Conservation (phyloP, 2,329 filamentous ascomycete species). For the Colletotrichum sp. region DNA sequence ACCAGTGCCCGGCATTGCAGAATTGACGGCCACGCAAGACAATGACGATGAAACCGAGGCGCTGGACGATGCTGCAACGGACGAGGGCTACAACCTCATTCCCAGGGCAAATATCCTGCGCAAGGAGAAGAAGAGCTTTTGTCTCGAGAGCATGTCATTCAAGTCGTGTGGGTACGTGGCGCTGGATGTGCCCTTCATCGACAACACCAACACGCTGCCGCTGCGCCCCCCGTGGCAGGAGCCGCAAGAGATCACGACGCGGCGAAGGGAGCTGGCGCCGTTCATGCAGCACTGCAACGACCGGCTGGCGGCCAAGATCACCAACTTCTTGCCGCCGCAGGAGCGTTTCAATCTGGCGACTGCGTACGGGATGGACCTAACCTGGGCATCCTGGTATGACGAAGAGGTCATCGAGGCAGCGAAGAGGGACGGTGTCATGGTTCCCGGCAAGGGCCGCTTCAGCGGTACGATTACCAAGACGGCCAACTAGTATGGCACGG, state of each 20-base stretch:
- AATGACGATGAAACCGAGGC: background rate
- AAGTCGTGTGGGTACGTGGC: constrained; percentile 67
- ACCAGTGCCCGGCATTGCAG: constrained; percentile 36
- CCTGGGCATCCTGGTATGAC: constrained; percentile 42
- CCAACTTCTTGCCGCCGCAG: constrained; percentile 28
- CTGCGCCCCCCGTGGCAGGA: constrained; percentile 16
- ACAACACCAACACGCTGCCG: constrained; percentile 39
- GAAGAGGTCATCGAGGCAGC: constrained; percentile 34
- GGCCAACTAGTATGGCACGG: background rate
- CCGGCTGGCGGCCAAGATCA: constrained; percentile 38
- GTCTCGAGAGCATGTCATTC: constrained; percentile 50
- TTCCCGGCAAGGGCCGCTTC: constrained; percentile 44
- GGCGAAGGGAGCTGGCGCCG: constrained; percentile 16
- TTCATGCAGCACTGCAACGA: constrained; percentile 42
- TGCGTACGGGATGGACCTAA: constrained; percentile 38
- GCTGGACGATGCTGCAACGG: background rate
- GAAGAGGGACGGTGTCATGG: constrained; percentile 35
- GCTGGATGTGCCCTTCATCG: constrained; percentile 39
- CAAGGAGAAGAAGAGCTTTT: constrained; percentile 31
- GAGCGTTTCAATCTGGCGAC: constrained; percentile 34
- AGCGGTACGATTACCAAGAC: constrained; percentile 33
- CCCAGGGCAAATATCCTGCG: constrained; percentile 25
- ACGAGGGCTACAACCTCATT: constrained; percentile 22
- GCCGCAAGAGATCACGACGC: background rate
- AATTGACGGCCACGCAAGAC: constrained; percentile 16